Conservation (phyloP, 257 asterid species). For the Striga asiatica region DNA sequence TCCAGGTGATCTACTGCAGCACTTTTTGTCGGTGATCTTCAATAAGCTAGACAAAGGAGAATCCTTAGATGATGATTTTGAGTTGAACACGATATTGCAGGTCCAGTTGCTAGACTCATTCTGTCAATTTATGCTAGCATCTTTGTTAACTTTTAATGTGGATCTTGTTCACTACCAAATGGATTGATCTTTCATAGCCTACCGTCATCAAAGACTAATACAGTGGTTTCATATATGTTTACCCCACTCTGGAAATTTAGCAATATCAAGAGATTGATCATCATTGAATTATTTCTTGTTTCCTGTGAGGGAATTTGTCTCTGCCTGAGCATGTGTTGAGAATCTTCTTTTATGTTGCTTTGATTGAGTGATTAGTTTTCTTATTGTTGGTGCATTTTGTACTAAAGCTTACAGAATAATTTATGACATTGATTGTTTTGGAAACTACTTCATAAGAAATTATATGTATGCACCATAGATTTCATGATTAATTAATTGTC, state of each 20-base stretch:
- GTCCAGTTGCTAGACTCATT: constrained; percentile 27
- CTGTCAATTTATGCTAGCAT: constrained; percentile 2
- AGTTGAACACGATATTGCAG: constrained; percentile 87
- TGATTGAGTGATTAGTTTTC: too few relatives aligned
- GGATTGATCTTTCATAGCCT: constrained; percentile 9
- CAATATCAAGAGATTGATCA: too few relatives aligned
- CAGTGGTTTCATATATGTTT: too few relatives aligned
- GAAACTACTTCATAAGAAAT: too few relatives aligned
- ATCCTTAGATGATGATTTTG: constrained; percentile 86
- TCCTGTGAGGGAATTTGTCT: too few relatives aligned
- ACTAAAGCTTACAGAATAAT: neutral
- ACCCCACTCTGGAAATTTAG: too few relatives aligned
- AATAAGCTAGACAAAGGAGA: constrained; percentile 89
- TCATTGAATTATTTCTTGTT: too few relatives aligned
- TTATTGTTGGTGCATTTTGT: neutral
- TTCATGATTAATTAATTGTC: too few relatives aligned
- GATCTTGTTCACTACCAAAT: neutral
- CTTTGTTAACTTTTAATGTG: neutral
- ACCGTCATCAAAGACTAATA: neutral
- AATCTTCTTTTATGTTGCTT: too few relatives aligned
- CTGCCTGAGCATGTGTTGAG: too few relatives aligned
- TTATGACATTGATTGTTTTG: too few relatives aligned
- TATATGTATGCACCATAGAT: too few relatives aligned
- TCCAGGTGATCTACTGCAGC: constrained; percentile 93
- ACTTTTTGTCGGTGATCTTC: constrained; percentile 74